Conservation (phyloP, 2,329 filamentous ascomycete species). For the Colletotrichum nymphaeae region DNA sequence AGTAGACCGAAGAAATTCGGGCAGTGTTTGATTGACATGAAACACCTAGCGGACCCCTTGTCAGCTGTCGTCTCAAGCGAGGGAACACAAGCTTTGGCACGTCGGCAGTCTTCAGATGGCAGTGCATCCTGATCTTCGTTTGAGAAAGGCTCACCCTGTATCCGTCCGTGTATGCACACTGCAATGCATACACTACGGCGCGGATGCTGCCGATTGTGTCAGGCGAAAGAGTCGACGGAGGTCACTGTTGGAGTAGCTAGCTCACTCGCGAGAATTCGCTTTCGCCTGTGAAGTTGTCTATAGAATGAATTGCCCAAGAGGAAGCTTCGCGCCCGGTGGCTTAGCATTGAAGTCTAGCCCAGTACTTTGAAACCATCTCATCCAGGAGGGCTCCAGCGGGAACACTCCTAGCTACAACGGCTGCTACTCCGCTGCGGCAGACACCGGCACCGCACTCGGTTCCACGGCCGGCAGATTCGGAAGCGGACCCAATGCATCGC, state of each 20-base stretch:
- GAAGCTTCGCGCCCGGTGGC: no score
- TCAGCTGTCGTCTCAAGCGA: background rate
- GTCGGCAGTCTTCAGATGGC: background rate
- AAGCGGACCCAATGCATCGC: background rate
- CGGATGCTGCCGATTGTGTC: background rate
- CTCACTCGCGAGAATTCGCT: background rate
- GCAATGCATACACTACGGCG: background rate
- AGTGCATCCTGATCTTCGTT: background rate
- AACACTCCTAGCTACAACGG: background rate
- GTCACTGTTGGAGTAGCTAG: background rate
- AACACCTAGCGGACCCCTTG: background rate
- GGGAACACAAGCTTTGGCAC: background rate
- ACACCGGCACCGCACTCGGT: background rate
- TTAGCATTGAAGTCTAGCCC: no score
- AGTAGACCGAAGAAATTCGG: background rate
- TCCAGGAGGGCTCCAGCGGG: background rate
- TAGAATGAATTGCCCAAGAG: background rate
- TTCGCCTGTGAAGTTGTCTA: background rate
- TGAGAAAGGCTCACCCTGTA: background rate
- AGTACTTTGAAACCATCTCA: background rate
- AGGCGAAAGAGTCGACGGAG: background rate
- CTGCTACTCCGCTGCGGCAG: background rate
- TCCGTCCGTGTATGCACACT: background rate
- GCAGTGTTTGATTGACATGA: slow-evolving; percentile 9
- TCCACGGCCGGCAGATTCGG: background rate